Evolutionary conservation across 352 stramenopile species (phyloP), one percentile per base, ranked within the genome.

Genomic region (Elongisporangium anandrum): DNA sequence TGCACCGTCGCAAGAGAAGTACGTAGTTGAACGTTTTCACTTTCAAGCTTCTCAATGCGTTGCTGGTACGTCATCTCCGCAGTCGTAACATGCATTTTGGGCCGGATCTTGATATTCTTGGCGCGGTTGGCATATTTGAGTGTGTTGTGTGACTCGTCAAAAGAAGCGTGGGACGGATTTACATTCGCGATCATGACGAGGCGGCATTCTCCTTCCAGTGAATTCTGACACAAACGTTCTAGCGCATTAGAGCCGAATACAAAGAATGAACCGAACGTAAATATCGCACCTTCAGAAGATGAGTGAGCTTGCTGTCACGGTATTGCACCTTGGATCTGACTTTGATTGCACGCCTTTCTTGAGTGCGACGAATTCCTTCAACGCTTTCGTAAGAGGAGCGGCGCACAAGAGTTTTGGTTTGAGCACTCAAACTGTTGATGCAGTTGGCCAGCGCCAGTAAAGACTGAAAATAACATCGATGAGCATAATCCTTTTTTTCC

Each of bases 171-270:
- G 1, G 88, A 84, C 34, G 79, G 77, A 52, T 85, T 92, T 38
- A 96, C 80, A 50, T 94, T 96, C 20, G 88, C 87, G 51, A 96
- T 96, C 88, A 96, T 97, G 3, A 97, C 81, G 13, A 92, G 85
- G 23, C 90, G 85, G 57, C 87, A 96, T 53, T 97, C 92, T 12
- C 90, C 90, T 54, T 88, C 86, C n/a, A 96, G 73, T 16, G 81
- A 95, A 61, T 93, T 85, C 74, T 84, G 60, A 21, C 4, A 21
- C 3, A 6, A 23, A n/a, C 47, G 20, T 39, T 13, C 19, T 4
- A 50, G 3, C 6, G 5, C 22, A 39, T 24, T 10, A 48, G 22
- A 34, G 10, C 2, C 34, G 2, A 47, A 26, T 19, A 41, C 4
- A 17, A 41, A 41, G 29, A 41, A 9, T 41, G 29, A 21, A 57